A percentile compares a stretch with the other conserved stretches of the same genome.
Evolutionary conservation across 805 yeast species (phyloP).

Genomic region (Sugiyamaella americana): DNA sequence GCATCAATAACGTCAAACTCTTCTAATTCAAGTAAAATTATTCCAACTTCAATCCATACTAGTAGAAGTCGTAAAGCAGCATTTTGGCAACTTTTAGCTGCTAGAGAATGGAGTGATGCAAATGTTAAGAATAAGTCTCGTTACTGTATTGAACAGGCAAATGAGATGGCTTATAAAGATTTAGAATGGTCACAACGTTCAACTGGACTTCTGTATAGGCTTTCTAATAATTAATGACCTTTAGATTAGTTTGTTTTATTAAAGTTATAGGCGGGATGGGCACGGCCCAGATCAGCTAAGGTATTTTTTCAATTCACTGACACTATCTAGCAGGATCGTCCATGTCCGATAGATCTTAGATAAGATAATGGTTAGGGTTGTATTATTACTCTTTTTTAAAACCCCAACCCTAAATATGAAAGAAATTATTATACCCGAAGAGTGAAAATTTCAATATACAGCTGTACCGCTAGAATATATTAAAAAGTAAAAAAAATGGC

Average conservation of each 20-base stretch:
- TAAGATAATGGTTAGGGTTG: neutral
- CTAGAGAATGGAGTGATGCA: constrained; percentile 56
- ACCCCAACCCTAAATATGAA: too few species aligned
- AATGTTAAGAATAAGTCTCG: constrained; percentile 13
- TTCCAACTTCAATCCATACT: constrained; percentile 34
- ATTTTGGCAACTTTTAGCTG: constrained; percentile 69
- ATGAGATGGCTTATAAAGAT: constrained; percentile 23
- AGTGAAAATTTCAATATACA: neutral
- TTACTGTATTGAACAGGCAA: constrained; percentile 14
- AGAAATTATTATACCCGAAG: too few species aligned
- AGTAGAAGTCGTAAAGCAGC: constrained; percentile 68
- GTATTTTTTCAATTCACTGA: too few species aligned
- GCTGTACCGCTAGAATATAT: neutral
- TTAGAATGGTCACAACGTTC: constrained; percentile 20
- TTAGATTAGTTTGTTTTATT: too few species aligned
- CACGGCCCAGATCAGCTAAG: too few species aligned
- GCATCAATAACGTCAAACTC: neutral
- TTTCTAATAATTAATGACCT: too few species aligned
- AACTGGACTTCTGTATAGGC: constrained; percentile 16
- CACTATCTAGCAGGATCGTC: neutral
- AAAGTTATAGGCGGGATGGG: too few species aligned
- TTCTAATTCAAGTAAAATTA: constrained; percentile 19
- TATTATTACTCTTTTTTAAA: too few species aligned
- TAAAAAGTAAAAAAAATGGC: constrained; percentile 2
- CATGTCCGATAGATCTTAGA: neutral